phyloP scores from a whole-genome alignment of 1,284 basidiomycete species.

The Tausonia pullulans region DNA sequence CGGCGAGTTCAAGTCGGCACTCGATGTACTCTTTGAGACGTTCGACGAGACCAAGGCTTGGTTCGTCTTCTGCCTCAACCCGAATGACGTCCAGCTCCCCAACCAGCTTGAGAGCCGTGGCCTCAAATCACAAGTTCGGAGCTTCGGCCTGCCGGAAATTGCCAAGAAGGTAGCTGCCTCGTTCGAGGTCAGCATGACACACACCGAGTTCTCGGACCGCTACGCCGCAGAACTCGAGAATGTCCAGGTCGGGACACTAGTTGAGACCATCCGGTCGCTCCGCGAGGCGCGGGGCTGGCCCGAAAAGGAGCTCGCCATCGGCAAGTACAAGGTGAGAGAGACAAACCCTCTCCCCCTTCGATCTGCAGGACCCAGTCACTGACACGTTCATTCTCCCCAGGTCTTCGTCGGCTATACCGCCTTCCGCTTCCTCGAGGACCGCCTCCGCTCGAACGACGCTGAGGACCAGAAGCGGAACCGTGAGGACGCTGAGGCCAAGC shows the following conservation, averaged over 20 bases:
- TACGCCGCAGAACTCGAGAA: conserved; percentile 49
- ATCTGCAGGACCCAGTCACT: neutral
- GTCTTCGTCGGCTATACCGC: conserved; percentile 79
- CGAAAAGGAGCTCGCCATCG: conserved; percentile 66
- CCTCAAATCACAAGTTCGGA: conserved; percentile 83
- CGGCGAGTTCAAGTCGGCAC: conserved; percentile 72
- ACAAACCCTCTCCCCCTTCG: neutral
- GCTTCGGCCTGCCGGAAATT: conserved; percentile 68
- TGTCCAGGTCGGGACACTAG: conserved; percentile 33
- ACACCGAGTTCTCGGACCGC: conserved; percentile 74
- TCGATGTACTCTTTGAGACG: conserved; percentile 78
- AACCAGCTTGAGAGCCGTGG: conserved; percentile 86
- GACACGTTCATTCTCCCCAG: conserved; percentile 35
- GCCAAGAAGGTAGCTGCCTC: conserved; percentile 50
- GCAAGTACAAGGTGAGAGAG: conserved; percentile 57
- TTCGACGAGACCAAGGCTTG: conserved; percentile 82
- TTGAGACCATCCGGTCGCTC: conserved; percentile 34
- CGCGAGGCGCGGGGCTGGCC: conserved; percentile 53
- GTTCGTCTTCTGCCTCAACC: conserved; percentile 86
- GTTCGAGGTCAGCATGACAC: conserved; percentile 77
- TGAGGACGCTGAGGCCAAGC: conserved; percentile 27
- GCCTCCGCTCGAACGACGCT: conserved; percentile 65
- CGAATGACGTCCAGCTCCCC: conserved; percentile 87
- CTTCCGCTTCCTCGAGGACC: conserved; percentile 84
- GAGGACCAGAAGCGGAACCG: conserved; percentile 69